phyloP scores from a whole-genome alignment of 2,329 filamentous ascomycete species.

The Colletotrichum chrysophilum region DNA sequence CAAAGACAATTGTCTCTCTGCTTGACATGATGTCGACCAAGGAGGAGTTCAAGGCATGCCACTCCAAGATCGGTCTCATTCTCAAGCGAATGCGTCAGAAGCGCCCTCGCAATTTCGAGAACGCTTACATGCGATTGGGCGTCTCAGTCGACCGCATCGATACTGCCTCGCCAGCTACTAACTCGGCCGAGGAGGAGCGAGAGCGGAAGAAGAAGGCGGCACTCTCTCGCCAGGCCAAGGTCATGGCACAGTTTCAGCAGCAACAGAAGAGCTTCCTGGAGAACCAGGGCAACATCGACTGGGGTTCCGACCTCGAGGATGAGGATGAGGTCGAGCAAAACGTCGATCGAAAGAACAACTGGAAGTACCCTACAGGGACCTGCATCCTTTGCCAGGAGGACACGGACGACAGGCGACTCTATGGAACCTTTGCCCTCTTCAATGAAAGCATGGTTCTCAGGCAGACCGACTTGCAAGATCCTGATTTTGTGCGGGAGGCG shows the following conservation, averaged over 20 bases:
- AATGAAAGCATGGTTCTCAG: slow-evolving; percentile 86
- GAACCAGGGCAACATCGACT: slow-evolving; percentile 85
- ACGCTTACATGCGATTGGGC: slow-evolving; percentile 67
- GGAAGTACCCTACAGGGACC: slow-evolving; percentile 91
- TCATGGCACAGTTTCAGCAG: slow-evolving; percentile 98
- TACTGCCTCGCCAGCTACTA: slow-evolving; percentile 79
- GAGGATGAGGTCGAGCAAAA: slow-evolving; percentile 72
- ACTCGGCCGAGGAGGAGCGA: slow-evolving; percentile 72
- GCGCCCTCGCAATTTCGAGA: slow-evolving; percentile 74
- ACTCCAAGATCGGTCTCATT: slow-evolving; percentile 83
- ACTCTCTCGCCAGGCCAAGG: slow-evolving; percentile 84
- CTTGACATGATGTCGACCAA: slow-evolving; percentile 67
- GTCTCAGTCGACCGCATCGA: slow-evolving; percentile 80
- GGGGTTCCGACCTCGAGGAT: slow-evolving; percentile 80
- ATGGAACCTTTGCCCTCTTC: slow-evolving; percentile 91
- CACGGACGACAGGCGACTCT: slow-evolving; percentile 85
- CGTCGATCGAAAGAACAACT: slow-evolving; percentile 74
- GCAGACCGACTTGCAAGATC: slow-evolving; percentile 82
- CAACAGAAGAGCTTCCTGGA: slow-evolving; percentile 96
- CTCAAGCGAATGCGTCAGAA: slow-evolving; percentile 86
- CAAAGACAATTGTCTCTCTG: slow-evolving; percentile 69
- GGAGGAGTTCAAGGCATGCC: slow-evolving; percentile 80
- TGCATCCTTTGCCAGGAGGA: slow-evolving; percentile 98
- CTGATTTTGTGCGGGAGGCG: slow-evolving; percentile 85
- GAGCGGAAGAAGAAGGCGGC: slow-evolving; percentile 91